Evolutionary conservation across 2,329 filamentous ascomycete genomes (phyloP).

Genomic region (Penicillium italicum): DNA sequence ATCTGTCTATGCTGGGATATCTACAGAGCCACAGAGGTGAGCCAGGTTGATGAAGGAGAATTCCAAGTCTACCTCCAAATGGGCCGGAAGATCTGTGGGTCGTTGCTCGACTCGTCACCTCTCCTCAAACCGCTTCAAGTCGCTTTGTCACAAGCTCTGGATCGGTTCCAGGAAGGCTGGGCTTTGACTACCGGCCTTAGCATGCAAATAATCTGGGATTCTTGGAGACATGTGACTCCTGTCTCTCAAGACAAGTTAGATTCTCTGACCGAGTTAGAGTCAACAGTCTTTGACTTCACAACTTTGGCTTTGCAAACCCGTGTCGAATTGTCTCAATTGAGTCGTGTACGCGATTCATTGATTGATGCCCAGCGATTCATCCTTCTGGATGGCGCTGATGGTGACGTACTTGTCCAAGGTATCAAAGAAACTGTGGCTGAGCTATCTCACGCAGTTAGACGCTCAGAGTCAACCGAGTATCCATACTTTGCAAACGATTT

Average conservation of each 20-base stretch:
- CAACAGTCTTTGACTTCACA: constrained; percentile 37
- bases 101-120: constrained; percentile 27
- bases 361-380: constrained; percentile 39
- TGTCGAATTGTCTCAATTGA: constrained; percentile 36
- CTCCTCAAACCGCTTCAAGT: constrained; percentile 28
- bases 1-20: constrained; percentile 51
- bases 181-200: constrained; percentile 69
- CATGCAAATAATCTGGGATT: constrained; percentile 76
- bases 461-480: constrained; percentile 26
- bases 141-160: constrained; percentile 35
- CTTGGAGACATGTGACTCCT: constrained; percentile 61
- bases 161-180: constrained; percentile 66
- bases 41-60: constrained; percentile 50
- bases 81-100: constrained; percentile 36
- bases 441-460: constrained; percentile 31
- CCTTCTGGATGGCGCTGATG: constrained; percentile 36
- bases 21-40: constrained; percentile 40
- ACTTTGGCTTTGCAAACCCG: constrained; percentile 36
- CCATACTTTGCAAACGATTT: constrained; percentile 49
- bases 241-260: constrained; percentile 32
- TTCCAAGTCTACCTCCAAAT: constrained; percentile 54
- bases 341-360: constrained; percentile 37
- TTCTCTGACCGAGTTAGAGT: constrained; percentile 37
- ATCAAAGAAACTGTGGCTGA: constrained; percentile 40
- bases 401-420: constrained; percentile 33